Conservation (phyloP, 305 asterid genomes). For the Fraxinus nigra region DNA sequence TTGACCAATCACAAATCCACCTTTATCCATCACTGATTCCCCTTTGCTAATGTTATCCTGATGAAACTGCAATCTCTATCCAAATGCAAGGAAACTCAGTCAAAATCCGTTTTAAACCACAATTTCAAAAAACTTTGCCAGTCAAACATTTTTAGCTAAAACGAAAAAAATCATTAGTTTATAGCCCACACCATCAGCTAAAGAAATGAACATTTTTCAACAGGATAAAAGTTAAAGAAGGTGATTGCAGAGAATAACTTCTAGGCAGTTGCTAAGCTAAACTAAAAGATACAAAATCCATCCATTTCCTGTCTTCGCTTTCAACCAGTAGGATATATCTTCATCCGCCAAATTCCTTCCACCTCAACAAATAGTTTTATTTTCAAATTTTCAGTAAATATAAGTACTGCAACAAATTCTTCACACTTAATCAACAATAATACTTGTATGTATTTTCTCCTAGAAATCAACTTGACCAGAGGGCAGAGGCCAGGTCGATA, state of each 20-base stretch:
- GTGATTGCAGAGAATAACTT: neutral
- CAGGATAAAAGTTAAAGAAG: constrained; percentile 1
- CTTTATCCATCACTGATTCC: constrained; percentile 34
- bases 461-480: neutral
- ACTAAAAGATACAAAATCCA: constrained; percentile 7
- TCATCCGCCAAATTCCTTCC: constrained; percentile 7
- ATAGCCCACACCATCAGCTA: neutral
- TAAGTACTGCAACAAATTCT: constrained; percentile 1
- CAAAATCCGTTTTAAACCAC: neutral
- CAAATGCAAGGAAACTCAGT: constrained; percentile 12
- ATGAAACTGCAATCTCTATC: constrained; percentile 35
- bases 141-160: constrained; percentile 10
- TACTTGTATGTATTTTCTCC: neutral
- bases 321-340: constrained; percentile 7
- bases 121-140: constrained; percentile 3
- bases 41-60: constrained; percentile 20
- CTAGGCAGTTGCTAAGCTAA: constrained; percentile 1
- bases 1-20: constrained; percentile 45
- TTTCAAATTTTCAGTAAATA: neutral
- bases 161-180: constrained; percentile 4
- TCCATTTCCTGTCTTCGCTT: neutral
- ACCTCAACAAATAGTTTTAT: constrained; percentile 9
- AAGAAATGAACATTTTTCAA: neutral
- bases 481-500: neutral
- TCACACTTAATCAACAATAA: neutral